Conservation (phyloP, 2,329 filamentous ascomycete species). For the Lanzia echinophila region DNA sequence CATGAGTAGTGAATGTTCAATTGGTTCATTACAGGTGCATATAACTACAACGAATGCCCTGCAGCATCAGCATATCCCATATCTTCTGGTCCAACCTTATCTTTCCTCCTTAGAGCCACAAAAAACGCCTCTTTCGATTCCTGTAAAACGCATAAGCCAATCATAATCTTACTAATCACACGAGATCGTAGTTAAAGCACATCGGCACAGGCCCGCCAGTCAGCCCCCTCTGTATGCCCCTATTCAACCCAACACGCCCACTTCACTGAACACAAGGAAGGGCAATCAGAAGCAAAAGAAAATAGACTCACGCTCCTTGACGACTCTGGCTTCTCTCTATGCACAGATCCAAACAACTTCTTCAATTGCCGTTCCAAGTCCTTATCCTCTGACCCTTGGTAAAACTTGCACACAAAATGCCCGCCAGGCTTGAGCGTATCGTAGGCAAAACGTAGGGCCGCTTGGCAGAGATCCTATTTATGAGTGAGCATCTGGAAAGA, state of each 20-base stretch:
- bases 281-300: background rate
- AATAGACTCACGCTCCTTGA: slow-evolving; percentile 66
- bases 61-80: background rate
- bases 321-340: slow-evolving; percentile 84
- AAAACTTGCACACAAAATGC: slow-evolving; percentile 96
- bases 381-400: slow-evolving; percentile 84
- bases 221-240: too few relatives aligned
- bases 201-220: too few relatives aligned
- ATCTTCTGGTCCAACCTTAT: slow-evolving; percentile 24
- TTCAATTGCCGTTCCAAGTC: slow-evolving; percentile 67
- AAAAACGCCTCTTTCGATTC: slow-evolving; percentile 85
- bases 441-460: slow-evolving; percentile 77
- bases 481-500: background rate
- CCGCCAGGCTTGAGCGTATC: slow-evolving; percentile 78
- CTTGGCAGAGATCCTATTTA: slow-evolving; percentile 75
- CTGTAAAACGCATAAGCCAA: slow-evolving; percentile 36
- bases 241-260: too few relatives aligned
- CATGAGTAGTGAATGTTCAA: too few relatives aligned
- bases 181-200: too few relatives aligned
- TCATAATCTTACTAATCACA: too few relatives aligned
- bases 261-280: too few relatives aligned
- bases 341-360: slow-evolving; percentile 71
- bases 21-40: too few relatives aligned
- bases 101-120: slow-evolving; percentile 67
- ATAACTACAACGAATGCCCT: too few relatives aligned